phyloP scores from a whole-genome alignment of 352 stramenopile species.

The Thalassiosira mediterranea region DNA sequence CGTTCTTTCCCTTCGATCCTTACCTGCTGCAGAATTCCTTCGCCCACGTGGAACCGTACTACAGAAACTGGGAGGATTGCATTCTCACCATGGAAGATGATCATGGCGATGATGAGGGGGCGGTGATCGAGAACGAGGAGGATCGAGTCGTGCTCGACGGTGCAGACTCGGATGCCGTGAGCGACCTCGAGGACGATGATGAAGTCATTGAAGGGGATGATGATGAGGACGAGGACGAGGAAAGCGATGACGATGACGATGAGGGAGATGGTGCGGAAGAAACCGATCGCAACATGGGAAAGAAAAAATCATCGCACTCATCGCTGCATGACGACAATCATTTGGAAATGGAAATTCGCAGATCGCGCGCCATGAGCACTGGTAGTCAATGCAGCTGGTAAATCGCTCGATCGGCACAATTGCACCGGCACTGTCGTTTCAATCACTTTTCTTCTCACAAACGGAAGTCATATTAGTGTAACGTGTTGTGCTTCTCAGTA shows the following conservation, averaged over 20 bases:
- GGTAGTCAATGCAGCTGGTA: slow-evolving; percentile 55
- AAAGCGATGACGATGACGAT: slow-evolving; percentile 19
- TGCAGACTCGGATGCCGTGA: slow-evolving; percentile 2
- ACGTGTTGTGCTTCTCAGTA: too few relatives aligned
- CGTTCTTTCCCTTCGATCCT: slow-evolving; percentile 98
- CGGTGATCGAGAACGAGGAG: slow-evolving; percentile 3
- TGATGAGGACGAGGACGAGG: slow-evolving; percentile 8
- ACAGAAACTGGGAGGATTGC: slow-evolving; percentile 91
- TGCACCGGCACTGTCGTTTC: too few relatives aligned
- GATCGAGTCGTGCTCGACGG: neutral
- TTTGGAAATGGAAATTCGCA: slow-evolving; percentile 51
- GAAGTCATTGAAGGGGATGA: slow-evolving; percentile 20
- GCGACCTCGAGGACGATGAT: slow-evolving; percentile 2
- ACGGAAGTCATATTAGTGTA: too few relatives aligned
- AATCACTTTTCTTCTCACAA: too few relatives aligned
- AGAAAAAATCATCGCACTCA: neutral
- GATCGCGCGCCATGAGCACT: slow-evolving; percentile 49
- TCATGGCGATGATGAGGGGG: slow-evolving; percentile 4
- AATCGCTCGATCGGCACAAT: too few relatives aligned
- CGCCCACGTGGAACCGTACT: slow-evolving; percentile 90
- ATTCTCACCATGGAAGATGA: slow-evolving; percentile 20
- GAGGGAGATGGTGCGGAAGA: slow-evolving; percentile 26
- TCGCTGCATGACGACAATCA: slow-evolving; percentile 4
- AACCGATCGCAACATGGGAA: too few relatives aligned
- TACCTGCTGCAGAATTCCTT: slow-evolving; percentile 94